phyloP scores from a whole-genome alignment of 2,329 filamentous ascomycete genomes.

The Albophoma yamanashiensis region DNA sequence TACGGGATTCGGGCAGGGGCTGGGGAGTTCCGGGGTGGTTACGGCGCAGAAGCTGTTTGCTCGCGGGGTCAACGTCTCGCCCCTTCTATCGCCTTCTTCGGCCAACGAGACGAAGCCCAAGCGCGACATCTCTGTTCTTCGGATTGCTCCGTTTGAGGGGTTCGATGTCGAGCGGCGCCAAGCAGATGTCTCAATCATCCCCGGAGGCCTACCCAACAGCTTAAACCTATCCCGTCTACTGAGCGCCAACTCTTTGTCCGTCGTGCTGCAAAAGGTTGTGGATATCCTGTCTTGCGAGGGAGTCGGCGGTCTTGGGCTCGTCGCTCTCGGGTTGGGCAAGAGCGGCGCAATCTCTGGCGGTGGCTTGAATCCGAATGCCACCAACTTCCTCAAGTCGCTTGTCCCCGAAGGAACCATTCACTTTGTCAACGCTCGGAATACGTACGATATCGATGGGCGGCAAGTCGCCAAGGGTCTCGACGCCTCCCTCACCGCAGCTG shows the following conservation, averaged over 20 bases:
- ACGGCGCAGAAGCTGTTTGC: constrained; percentile 17
- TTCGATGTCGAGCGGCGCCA: not conserved
- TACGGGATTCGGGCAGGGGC: constrained; percentile 21
- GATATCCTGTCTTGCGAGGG: constrained; percentile 21
- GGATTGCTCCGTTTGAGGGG: not conserved
- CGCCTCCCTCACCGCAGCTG: constrained; percentile 4
- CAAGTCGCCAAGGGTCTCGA: constrained; percentile 10
- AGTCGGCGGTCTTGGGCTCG: constrained; percentile 18
- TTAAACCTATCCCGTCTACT: constrained; percentile 17
- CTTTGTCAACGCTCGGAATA: constrained; percentile 14
- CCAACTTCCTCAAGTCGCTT: not conserved
- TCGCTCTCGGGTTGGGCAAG: constrained; percentile 13
- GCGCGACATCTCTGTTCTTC: not conserved
- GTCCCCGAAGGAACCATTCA: constrained; percentile 11
- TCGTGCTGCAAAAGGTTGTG: constrained; percentile 15
- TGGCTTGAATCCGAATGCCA: constrained; percentile 3
- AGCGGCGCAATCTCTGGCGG: constrained; percentile 10
- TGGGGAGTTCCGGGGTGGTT: constrained; percentile 21
- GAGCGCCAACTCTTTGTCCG: constrained; percentile 17
- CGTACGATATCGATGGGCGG: constrained; percentile 15
- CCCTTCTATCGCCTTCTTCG: not conserved
- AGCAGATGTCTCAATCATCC: not conserved
- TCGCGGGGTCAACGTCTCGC: constrained; percentile 3
- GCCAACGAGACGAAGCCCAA: not conserved
- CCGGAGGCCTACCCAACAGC: not conserved